These are phyloP conservation scores for Alternaria novae-zelandiae DNA, from an alignment of 2,329 filamentous ascomycete species.

Conservation along the genomic window DNA sequence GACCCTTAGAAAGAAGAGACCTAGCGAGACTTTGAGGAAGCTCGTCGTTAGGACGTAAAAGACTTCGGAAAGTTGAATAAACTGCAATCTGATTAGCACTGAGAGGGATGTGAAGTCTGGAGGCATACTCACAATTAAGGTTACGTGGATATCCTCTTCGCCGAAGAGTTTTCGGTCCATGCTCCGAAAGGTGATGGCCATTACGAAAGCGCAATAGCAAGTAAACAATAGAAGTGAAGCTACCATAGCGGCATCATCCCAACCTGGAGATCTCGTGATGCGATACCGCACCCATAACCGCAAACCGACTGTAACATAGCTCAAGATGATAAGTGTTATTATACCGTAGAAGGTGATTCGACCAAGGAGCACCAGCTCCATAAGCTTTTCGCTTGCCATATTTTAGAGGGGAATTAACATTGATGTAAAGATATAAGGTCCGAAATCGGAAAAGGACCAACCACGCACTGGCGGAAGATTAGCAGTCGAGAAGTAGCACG, in stretches of 20 bases:
- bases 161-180: slow-evolving; percentile 16
- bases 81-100: slow-evolving; percentile 21
- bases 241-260: slow-evolving; percentile 44
- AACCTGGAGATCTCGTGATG: slow-evolving; percentile 43
- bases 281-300: slow-evolving; percentile 42
- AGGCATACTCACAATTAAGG: slow-evolving; percentile 25
- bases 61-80: slow-evolving; percentile 51
- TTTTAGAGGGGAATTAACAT: slow-evolving; percentile 3
- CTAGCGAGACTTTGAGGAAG: slow-evolving; percentile 53
- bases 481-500: slow-evolving; percentile 4
- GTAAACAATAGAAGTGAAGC: slow-evolving; percentile 36
- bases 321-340: slow-evolving; percentile 35
- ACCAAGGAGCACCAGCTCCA: slow-evolving; percentile 30
- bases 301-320: slow-evolving; percentile 38
- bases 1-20: slow-evolving; percentile 46
- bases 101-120: too few relatives aligned
- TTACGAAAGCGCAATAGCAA: slow-evolving; percentile 23
- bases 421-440: neutral
- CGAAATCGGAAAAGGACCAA: neutral
- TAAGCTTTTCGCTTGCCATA: slow-evolving; percentile 11
- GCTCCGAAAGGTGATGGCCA: slow-evolving; percentile 25
- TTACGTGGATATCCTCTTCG: slow-evolving; percentile 17
- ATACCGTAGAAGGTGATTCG: slow-evolving; percentile 25
- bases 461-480: slow-evolving; percentile 14
- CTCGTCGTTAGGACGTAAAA: slow-evolving; percentile 61